Evolutionary conservation across 2,329 filamentous ascomycete species (phyloP), one percentile per base, ranked within the genome.

Genomic region (Hypoxylon sp.): DNA sequence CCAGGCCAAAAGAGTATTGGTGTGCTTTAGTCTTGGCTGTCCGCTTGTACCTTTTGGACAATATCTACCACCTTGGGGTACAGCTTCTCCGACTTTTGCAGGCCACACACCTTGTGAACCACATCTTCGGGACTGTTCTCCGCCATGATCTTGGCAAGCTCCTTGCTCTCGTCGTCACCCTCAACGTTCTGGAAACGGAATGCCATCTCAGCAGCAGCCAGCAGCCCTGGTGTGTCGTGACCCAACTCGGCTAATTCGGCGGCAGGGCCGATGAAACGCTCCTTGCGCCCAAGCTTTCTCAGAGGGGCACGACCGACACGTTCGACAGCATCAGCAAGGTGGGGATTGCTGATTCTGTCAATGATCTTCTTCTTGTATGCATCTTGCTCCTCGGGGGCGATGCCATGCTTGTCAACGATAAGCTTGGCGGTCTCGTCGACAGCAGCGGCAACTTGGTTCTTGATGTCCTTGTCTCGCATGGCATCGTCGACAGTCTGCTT

Each of bases 141-240:
- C 65, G 91, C 88, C 82, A 99, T 91, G 76, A 96, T 93, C 83
- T 92, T 89, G 74, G 93, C 92, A 9, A 99, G 86, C 80, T 97
- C 90, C 70, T 82, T 84, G 69, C 92, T 96, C 86, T 98, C 96
- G 0, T 96, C 92, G 69, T 99, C 96, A 11, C 89, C 93, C 72
- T 94, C 88, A 59, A 97, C 91, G 73, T 97, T 93, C 83, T 97
- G 94, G 89, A 98, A 99, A 68, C 91, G 92, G 78, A 99, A 90
- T 5, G 93, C 90, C 89, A 95, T 93, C 84, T 98, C 95, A 46
- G 96, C 88, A 18, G 93, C 92, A 62, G 90, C 91, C 55, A 98
- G 83, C 28, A 99, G 85, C 55, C 87, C 89, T 61, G 89, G 85
- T 78, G 90, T 91, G 72, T 87, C 86, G 80, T 93, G 84, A 63